Evolutionary conservation across 208 protist genomes (phyloP), one percentile per base, ranked within the genome.

Genomic region (Leishmania braziliensis): DNA sequence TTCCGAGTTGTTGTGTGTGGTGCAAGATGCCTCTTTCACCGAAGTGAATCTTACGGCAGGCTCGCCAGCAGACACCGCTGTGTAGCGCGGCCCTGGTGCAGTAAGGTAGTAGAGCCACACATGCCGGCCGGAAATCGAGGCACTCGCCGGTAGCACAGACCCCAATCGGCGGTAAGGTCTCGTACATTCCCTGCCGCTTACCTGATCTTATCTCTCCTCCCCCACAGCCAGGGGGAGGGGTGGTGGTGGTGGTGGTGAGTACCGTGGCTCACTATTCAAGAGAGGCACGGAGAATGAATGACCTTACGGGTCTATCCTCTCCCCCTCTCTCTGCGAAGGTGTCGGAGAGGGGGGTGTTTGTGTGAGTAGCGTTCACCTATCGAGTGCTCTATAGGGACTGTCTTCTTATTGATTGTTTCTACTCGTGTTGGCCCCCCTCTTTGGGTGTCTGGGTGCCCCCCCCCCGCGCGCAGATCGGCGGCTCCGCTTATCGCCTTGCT

Each of bases 1-100:
- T 70, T 83, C 79, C 43, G 79, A 84, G 69, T 16, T 83, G 79
- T 79, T 84, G 70, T 79, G 79, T 2, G 77, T 86, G 51, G 89
- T 86, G 75, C 84, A 86, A 60, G 78, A 80, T 26, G 82, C 72
- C 23, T 56, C 78, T 3, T 86, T 80, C 74, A 86, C 82, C 1
- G 82, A 82, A 51, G 74, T 72, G 36, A 75, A 70, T 63, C 51
- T 36, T 12, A 46, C 65, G 0, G 74, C 9, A 23, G 46, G n/a
- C 43, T 62, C 72, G 33, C 51, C 72, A 6, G 72, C 48, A 36
- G 18, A 50, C 29, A 39, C 50, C 29, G 48, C 50, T 29, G 20
- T 16, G n/a, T 76, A 46, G 29, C 33, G 33, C 18, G 51, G 29
- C 33, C 29, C 51, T 14, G 48, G 48, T 23, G 5, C 39, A 14